These are phyloP conservation scores for Colletotrichum navitas DNA, from an alignment of 2,329 filamentous ascomycete species.

Conservation along the genomic window DNA sequence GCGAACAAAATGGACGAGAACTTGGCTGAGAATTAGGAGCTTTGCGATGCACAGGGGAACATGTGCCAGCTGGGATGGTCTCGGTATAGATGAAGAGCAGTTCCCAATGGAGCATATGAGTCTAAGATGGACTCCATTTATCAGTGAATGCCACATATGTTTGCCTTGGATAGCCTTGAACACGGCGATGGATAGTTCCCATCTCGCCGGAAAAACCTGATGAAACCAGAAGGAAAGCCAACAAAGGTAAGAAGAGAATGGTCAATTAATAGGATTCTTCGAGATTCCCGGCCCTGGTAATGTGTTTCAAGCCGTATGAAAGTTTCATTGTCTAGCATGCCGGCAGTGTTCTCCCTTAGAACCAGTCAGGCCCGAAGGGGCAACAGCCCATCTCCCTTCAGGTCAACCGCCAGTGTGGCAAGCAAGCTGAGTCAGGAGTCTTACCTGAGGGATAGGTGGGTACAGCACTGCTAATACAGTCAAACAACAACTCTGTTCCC, in stretches of 20 bases:
- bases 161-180: no score
- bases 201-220: no score
- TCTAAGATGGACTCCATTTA: no score
- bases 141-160: no score
- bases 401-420: background rate
- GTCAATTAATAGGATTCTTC: background rate
- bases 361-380: background rate
- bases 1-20: no score
- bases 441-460: background rate
- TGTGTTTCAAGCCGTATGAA: background rate
- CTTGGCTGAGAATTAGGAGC: no score
- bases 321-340: background rate
- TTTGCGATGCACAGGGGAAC: no score
- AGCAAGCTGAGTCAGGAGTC: background rate
- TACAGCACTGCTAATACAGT: background rate
- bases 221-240: background rate
- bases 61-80: no score
- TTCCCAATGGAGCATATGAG: no score
- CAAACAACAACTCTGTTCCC: background rate
- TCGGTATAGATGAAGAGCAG: no score
- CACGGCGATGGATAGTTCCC: no score
- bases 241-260: background rate
- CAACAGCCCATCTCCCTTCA: background rate
- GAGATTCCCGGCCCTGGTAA: accelerated
- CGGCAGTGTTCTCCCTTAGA: background rate